These are phyloP conservation scores for Cutaneotrichosporon spelunceum DNA, from an alignment of 1,284 basidiomycete genomes.

Conservation along the genomic window DNA sequence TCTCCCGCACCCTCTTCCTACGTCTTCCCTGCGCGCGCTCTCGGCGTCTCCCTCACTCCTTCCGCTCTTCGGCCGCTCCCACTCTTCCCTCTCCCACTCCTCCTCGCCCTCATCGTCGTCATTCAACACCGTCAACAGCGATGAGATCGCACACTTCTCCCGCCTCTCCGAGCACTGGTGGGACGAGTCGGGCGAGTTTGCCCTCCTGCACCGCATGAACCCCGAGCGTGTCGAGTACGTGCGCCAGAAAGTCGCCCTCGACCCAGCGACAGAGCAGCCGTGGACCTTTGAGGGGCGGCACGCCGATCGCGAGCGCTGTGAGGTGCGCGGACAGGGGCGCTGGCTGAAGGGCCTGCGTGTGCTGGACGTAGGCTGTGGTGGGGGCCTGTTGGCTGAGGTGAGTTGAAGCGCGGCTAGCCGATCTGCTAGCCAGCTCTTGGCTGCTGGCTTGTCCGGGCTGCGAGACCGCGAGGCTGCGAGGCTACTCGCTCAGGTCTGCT, in stretches of 20 bases:
- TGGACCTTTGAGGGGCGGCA: conserved; percentile 47
- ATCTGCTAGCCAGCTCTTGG: too few species aligned
- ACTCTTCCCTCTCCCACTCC: neutral
- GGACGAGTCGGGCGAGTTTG: conserved; percentile 91
- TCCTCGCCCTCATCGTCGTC: neutral
- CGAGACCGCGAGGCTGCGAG: neutral
- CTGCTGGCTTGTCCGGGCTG: neutral
- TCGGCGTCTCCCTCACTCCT: neutral
- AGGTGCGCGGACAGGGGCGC: conserved; percentile 32
- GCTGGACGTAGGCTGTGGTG: conserved; percentile 89
- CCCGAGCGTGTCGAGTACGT: conserved; percentile 82
- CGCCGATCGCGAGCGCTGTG: conserved; percentile 43
- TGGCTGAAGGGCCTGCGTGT: conserved; percentile 65
- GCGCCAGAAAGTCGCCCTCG: conserved; percentile 66
- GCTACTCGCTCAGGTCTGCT: neutral
- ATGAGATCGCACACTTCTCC: conserved; percentile 90
- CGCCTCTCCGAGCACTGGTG: conserved; percentile 91
- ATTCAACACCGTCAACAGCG: conserved; percentile 62
- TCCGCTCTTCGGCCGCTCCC: too few species aligned
- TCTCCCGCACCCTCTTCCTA: neutral
- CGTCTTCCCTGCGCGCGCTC: neutral
- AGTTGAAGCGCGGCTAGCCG: conserved; percentile 22
- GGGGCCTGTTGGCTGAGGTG: conserved; percentile 89
- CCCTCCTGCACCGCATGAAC: conserved; percentile 92
- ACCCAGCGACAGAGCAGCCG: conserved; percentile 58